Conservation (phyloP, 768 basidiomycete genomes). For the Lentinula boryana region DNA sequence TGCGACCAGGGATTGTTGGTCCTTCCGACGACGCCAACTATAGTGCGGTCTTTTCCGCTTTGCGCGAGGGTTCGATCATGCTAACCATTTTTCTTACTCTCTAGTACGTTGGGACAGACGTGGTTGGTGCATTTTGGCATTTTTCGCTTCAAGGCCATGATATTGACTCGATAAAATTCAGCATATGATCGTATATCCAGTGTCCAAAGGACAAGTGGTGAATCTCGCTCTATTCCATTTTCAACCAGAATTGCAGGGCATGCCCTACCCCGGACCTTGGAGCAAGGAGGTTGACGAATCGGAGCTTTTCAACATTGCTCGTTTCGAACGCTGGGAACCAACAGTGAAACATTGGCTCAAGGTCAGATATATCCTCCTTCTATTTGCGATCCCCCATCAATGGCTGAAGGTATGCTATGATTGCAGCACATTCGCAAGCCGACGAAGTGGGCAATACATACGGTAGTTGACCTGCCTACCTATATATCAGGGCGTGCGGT, state of each 20-base stretch:
- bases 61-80: neutral
- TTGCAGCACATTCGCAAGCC: slow-evolving; percentile 17
- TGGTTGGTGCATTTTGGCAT: neutral
- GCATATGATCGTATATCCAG: slow-evolving; percentile 36
- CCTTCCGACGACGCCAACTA: neutral
- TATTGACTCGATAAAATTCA: slow-evolving; percentile 11
- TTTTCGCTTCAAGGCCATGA: neutral
- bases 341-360: slow-evolving; percentile 29
- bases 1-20: neutral
- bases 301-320: slow-evolving; percentile 21
- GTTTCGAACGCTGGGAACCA: slow-evolving; percentile 29
- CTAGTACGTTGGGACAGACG: slow-evolving; percentile 15
- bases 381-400: neutral
- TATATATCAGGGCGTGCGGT: slow-evolving; percentile 23
- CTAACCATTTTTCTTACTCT: neutral
- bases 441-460: slow-evolving; percentile 25
- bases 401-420: neutral
- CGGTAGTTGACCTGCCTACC: slow-evolving; percentile 20
- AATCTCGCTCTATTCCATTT: slow-evolving; percentile 33
- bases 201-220: slow-evolving; percentile 30
- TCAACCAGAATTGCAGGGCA: slow-evolving; percentile 23
- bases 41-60: slow-evolving; percentile 2
- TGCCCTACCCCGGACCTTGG: slow-evolving; percentile 21
- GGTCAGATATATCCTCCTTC: slow-evolving; percentile 16
- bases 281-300: slow-evolving; percentile 21